A percentile compares a stretch with the other conserved stretches of the same genome.
These are phyloP conservation scores for Arthrobotrys megalospora DNA, from an alignment of 2,329 filamentous ascomycete genomes.

Conservation along the genomic window DNA sequence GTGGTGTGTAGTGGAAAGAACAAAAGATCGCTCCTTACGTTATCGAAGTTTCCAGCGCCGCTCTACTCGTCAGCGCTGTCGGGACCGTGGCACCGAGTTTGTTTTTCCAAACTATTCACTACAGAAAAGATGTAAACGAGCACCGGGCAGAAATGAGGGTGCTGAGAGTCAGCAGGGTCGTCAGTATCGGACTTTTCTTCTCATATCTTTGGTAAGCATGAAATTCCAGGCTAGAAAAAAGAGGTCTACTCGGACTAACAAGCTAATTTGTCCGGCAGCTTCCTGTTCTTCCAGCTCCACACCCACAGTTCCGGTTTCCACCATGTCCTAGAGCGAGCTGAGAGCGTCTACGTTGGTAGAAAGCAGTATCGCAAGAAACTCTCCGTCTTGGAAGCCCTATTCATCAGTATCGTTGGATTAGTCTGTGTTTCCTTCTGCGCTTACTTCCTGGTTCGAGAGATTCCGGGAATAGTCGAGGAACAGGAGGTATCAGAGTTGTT, in stretches of 20 bases:
- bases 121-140: conserved; percentile 32
- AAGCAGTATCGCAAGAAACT: conserved; percentile 47
- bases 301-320: conserved; percentile 42
- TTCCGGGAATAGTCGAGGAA: conserved; percentile 38
- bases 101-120: conserved; percentile 55
- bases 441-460: conserved; percentile 45
- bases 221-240: neutral
- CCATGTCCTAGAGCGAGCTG: conserved; percentile 36
- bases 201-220: conserved; percentile 47
- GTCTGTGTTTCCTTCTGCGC: conserved; percentile 41
- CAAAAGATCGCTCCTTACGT: conserved; percentile 53
- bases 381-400: conserved; percentile 36
- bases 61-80: conserved; percentile 54
- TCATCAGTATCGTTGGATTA: conserved; percentile 22
- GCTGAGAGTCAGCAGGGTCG: conserved; percentile 46
- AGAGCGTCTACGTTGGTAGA: conserved; percentile 35
- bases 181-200: conserved; percentile 49
- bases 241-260: conserved; percentile 19
- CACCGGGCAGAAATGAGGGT: conserved; percentile 23
- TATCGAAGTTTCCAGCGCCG: conserved; percentile 51
- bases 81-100: conserved; percentile 50
- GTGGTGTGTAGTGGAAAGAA: conserved; percentile 33
- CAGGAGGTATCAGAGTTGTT: conserved; percentile 73
- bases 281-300: conserved; percentile 43
- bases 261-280: conserved; percentile 49